phyloP scores from a whole-genome alignment of 441 rosid species.

The Gossypium aridum region DNA sequence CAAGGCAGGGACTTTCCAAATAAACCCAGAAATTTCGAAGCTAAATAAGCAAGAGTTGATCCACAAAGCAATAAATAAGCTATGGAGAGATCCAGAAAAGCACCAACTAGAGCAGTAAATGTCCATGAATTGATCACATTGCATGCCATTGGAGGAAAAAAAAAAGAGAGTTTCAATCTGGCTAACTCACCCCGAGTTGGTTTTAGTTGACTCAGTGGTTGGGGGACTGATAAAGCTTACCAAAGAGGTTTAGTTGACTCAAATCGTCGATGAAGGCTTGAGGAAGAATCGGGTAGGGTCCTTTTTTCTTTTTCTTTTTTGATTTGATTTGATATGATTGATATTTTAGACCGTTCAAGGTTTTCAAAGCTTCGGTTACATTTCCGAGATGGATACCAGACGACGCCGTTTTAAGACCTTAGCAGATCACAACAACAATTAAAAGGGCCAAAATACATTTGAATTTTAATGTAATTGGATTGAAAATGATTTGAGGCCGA shows the following conservation, averaged over 20 bases:
- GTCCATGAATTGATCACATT: constrained; percentile 49
- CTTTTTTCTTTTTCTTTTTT: not conserved
- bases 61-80: constrained; percentile 52
- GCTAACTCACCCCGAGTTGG: not conserved
- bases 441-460: too few relatives aligned
- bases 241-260: not conserved
- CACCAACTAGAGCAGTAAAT: constrained; percentile 41
- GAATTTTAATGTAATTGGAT: too few relatives aligned
- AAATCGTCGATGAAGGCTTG: not conserved
- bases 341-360: not conserved
- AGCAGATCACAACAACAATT: not conserved
- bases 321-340: not conserved
- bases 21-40: constrained; percentile 51
- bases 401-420: not conserved
- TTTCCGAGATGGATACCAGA: not conserved
- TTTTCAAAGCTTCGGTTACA: not conserved
- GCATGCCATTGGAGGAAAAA: constrained; percentile 35
- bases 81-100: constrained; percentile 62
- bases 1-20: constrained; percentile 61
- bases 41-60: constrained; percentile 39
- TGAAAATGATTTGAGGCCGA: too few relatives aligned
- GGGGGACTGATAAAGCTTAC: not conserved
- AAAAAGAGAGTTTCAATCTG: not conserved
- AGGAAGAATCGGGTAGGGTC: not conserved
- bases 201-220: not conserved